phyloP scores from a whole-genome alignment of 2,329 filamentous ascomycete genomes.

The Pyrenophora tritici-repentis region DNA sequence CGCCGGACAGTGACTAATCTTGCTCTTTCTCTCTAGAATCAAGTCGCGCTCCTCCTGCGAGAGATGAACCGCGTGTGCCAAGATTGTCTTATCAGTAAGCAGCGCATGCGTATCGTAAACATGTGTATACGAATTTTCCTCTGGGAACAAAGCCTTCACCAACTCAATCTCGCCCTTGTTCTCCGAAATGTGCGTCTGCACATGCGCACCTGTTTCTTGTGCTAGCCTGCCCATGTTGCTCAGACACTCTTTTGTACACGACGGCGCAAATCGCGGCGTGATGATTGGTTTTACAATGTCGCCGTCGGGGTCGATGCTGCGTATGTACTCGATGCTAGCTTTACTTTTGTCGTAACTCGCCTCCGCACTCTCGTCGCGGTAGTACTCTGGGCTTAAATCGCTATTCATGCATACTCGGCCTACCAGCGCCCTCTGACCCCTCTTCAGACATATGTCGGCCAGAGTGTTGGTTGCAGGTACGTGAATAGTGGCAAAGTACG shows the following conservation, averaged over 20 bases:
- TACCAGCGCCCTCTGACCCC: constrained; percentile 87
- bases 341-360: constrained; percentile 60
- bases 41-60: constrained; percentile 67
- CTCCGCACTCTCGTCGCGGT: constrained; percentile 72
- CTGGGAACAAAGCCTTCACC: constrained; percentile 73
- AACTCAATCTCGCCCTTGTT: constrained; percentile 75
- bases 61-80: constrained; percentile 85
- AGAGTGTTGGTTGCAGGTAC: constrained; percentile 89
- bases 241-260: constrained; percentile 62
- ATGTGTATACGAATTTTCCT: constrained; percentile 65
- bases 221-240: constrained; percentile 67
- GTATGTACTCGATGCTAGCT: constrained; percentile 62
- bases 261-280: constrained; percentile 69
- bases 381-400: constrained; percentile 72
- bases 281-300: constrained; percentile 77
- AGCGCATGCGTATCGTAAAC: constrained; percentile 79
- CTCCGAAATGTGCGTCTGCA: constrained; percentile 91
- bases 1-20: constrained; percentile 84
- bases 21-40: constrained; percentile 64
- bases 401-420: constrained; percentile 94
- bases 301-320: constrained; percentile 65
- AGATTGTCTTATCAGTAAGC: constrained; percentile 72
- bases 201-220: constrained; percentile 64
- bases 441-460: constrained; percentile 75
- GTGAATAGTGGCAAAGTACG: constrained; percentile 93